Base-by-base conservation (phyloP, 768 basidiomycete genomes). In the Phylloporus sp. region DNA sequence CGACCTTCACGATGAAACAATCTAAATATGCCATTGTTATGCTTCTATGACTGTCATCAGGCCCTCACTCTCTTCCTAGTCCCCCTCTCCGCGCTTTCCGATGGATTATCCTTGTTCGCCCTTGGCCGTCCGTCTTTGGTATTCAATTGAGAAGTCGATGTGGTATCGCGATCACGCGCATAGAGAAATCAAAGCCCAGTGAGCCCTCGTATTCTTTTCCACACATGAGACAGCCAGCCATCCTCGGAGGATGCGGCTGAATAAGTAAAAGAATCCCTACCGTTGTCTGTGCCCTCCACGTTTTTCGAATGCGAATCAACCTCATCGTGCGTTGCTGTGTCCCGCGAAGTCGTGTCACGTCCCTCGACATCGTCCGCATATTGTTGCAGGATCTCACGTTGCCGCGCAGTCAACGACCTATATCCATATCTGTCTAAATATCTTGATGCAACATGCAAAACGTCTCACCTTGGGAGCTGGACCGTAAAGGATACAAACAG, bases 331-430 rank as follows among this genome's bases (percentile, higher is more conserved):
- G 43, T 38, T 40, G 50, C 36, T 18, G 45, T 38, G 16, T 48
- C 53, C 39, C 54, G 53, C 40, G 60, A 48, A 38, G 60, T 53
- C 22, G 62, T 50, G 45, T 62, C 59, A 52, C 76, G 78, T 51
- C 89, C 91, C 70, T 97, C 94, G n/a, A 91, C 79, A 60, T 97
- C 95, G 65, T 94, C 89, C 18, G 91, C 95, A 62, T 88, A 98
- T 56, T 84, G 81, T 70, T 98, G 83, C 36, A 98, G 68, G 54
- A 97, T 84, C 65, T 88, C 84, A 54, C 88, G 84, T 74, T 99
- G 95, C 31, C 84, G 84, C 55, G 80, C 71, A 3, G 91, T 86
- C 53, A 98, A 76, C 18, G 88, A 81, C 73, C 95, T 97, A 67
- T 42, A 45, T n/a, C 13, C 22, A 47, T 28, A 46, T 26, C 31